Evolutionary conservation across 495 filamentous ascomycete species (phyloP).

Genomic region (Aspergillus nanangensis): DNA sequence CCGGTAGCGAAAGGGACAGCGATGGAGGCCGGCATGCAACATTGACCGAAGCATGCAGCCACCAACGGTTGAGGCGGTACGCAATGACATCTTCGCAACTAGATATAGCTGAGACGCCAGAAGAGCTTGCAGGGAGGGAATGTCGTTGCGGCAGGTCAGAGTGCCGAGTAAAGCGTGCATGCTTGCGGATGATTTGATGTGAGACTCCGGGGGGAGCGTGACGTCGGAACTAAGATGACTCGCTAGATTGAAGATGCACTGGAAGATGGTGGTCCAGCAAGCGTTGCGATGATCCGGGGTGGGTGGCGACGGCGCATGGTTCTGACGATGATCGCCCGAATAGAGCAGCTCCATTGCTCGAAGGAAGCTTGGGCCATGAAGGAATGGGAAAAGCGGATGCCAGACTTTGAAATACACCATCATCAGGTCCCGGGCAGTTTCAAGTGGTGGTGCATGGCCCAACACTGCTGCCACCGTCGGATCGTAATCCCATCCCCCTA

Average conservation of each 20-base stretch:
- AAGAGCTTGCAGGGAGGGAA: slow-evolving; percentile 33
- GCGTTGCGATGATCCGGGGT: slow-evolving; percentile 18
- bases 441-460: slow-evolving; percentile 26
- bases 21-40: slow-evolving; percentile 38
- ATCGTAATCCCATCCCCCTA: slow-evolving; percentile 31
- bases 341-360: slow-evolving; percentile 41
- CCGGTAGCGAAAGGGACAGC: slow-evolving; percentile 39
- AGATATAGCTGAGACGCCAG: slow-evolving; percentile 35
- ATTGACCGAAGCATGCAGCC: slow-evolving; percentile 36
- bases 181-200: slow-evolving; percentile 24
- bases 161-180: slow-evolving; percentile 24
- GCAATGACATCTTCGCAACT: slow-evolving; percentile 35
- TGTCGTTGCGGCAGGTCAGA: slow-evolving; percentile 30
- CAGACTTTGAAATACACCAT: slow-evolving; percentile 41
- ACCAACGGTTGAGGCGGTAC: slow-evolving; percentile 34
- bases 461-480: slow-evolving; percentile 20
- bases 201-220: slow-evolving; percentile 19
- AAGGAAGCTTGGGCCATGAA: slow-evolving; percentile 47
- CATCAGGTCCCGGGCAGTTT: slow-evolving; percentile 29
- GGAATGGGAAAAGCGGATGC: slow-evolving; percentile 48
- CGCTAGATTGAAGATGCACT: slow-evolving; percentile 36
- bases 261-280: slow-evolving; percentile 37
- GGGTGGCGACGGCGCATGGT: background rate
- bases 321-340: slow-evolving; percentile 10
- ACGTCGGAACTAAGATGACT: slow-evolving; percentile 24